phyloP scores from a whole-genome alignment of 352 stramenopile genomes.

The Globisporangium cederbergense region DNA sequence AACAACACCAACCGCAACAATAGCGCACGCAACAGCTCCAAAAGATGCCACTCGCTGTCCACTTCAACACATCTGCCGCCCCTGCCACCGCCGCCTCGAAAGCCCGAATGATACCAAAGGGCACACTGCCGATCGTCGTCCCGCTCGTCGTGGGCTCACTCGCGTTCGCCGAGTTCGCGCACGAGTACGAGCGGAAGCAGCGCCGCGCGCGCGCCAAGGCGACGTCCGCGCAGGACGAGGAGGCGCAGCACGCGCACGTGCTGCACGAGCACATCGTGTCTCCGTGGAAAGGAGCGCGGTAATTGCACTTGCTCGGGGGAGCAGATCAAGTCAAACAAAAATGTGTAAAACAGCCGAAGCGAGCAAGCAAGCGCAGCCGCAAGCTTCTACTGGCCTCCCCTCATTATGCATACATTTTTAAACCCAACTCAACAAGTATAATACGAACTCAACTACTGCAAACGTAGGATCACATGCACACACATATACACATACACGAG shows the following conservation, averaged over 20 bases:
- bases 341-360: neutral
- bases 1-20: neutral
- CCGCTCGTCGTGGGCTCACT: constrained; percentile 17
- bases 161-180: constrained; percentile 14
- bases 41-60: constrained; percentile 12
- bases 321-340: neutral
- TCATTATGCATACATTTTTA: no score
- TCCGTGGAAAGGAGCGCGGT: constrained; percentile 18
- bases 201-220: constrained; percentile 6
- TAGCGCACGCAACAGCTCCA: neutral
- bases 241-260: neutral
- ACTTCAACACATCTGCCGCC: neutral
- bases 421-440: no score
- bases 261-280: constrained; percentile 12
- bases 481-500: no score
- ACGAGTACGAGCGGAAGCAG: constrained; percentile 9
- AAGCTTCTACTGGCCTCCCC: no score
- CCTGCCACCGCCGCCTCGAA: neutral
- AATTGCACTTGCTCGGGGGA: neutral
- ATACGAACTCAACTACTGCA: no score
- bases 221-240: neutral
- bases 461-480: no score
- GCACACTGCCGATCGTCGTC: constrained; percentile 10
- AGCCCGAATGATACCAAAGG: constrained; percentile 12
- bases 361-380: no score